These are phyloP conservation scores for Panaeolus papilionaceus DNA, from an alignment of 768 basidiomycete species.

Conservation along the genomic window DNA sequence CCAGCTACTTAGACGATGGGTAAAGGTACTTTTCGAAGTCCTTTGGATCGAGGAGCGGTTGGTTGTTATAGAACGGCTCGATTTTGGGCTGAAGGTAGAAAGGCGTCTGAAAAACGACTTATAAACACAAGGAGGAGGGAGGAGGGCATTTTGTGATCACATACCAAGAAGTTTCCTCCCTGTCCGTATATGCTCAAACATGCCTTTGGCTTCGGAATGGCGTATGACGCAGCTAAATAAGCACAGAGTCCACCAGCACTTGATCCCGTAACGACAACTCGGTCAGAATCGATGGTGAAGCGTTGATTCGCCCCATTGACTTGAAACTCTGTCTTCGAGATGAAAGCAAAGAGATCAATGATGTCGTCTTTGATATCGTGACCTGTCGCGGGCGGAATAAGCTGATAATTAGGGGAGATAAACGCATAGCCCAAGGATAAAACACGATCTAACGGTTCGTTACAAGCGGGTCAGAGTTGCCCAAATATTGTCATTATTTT, in stretches of 20 bases:
- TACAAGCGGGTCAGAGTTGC: not conserved
- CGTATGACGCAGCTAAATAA: slow-evolving; percentile 64
- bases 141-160: slow-evolving; percentile 19
- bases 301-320: not conserved
- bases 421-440: slow-evolving; percentile 57
- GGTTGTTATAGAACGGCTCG: slow-evolving; percentile 56
- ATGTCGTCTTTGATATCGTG: slow-evolving; percentile 66
- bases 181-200: slow-evolving; percentile 65
- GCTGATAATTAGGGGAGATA: slow-evolving; percentile 68
- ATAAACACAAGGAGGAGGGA: too few species aligned
- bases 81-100: slow-evolving; percentile 58
- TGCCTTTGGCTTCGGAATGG: slow-evolving; percentile 50
- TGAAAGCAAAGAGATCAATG: slow-evolving; percentile 57
- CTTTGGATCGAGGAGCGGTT: slow-evolving; percentile 58
- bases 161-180: slow-evolving; percentile 62
- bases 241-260: slow-evolving; percentile 70
- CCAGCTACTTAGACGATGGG: slow-evolving; percentile 38
- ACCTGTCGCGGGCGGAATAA: slow-evolving; percentile 59
- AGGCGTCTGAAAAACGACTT: slow-evolving; percentile 36
- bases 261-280: slow-evolving; percentile 59
- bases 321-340: slow-evolving; percentile 30
- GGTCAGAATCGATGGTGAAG: slow-evolving; percentile 47
- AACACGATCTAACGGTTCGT: slow-evolving; percentile 46
- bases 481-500: too few species aligned
- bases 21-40: slow-evolving; percentile 55